Base-by-base conservation (phyloP, 1,139 yeast species). In the Saccharomyces hybrid region DNA sequence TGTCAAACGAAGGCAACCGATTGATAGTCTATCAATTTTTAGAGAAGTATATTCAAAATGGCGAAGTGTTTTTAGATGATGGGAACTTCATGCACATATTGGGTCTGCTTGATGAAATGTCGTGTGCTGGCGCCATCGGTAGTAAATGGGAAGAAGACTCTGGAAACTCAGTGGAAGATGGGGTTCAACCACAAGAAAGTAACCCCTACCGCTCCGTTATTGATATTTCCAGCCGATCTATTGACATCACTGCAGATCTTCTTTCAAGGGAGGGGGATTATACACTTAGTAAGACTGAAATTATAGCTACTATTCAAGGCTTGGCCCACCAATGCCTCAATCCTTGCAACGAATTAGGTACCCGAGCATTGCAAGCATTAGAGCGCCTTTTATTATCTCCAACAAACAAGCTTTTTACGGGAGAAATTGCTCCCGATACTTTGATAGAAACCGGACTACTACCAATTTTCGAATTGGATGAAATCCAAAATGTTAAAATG, bases 251-350 rank as follows among this genome's bases (percentile, higher is more conserved):
- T 0, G 70, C 82, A 3, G 77, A 20, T 20, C 23, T 20, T 3
- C 23, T 20, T 20, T 20, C 23, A 20, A 20, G 23, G 23, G 23
- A 20, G 4, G 23, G 23, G 23, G 23, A 20, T 20, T 20, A 20
- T 20, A 20, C 23, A 20, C 23, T 20, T 13, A 53, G 63, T 2
- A 70, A 65, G 55, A 70, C 68, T 38, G 74, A 71, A 54, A 64
- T 67, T 56, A 81, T 83, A 60, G 84, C 91, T 0, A 71, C 85
- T 56, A 74, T 85, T 31, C 93, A 88, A 66, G 93, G 95, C 0
- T 75, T 90, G 56, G 89, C 95, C 0, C 91, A 86, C 63, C 97
- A 90, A 70, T 88, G 97, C 67, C 80, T 87, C 68, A 90, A 89
- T 63, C 96, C 96, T 8, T 88, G 96, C 67, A 77, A 88, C 41